Evolutionary conservation across 176 grass and related monocot genomes (phyloP).

Genomic region (Avena sativa): DNA sequence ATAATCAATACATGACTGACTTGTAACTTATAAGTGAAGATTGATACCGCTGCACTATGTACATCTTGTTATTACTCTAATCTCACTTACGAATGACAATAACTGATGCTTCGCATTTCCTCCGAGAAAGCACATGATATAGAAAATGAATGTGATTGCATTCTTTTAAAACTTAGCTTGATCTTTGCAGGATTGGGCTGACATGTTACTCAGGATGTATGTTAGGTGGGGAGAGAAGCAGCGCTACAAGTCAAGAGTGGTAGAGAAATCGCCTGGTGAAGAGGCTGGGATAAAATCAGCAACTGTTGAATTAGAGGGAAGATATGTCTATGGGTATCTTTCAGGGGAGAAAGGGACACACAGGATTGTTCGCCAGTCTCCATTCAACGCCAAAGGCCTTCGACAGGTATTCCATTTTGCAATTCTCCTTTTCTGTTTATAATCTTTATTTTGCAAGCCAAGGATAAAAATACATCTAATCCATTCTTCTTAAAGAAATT

Average conservation of each 20-base stretch:
- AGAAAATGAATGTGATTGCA: not conserved
- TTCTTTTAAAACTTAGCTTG: slow-evolving; percentile 52
- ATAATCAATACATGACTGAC: slow-evolving; percentile 4
- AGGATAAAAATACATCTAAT: not conserved
- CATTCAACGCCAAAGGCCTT: slow-evolving; percentile 97
- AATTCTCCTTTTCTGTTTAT: not conserved
- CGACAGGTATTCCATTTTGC: slow-evolving; percentile 68
- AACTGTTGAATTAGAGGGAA: slow-evolving; percentile 79
- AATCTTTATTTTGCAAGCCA: not conserved
- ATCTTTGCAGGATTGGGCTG: slow-evolving; percentile 93
- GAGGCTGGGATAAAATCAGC: slow-evolving; percentile 99
- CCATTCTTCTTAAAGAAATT: slow-evolving; percentile 7
- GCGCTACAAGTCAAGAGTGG: slow-evolving; percentile 82
- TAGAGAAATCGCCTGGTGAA: slow-evolving; percentile 88
- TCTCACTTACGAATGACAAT: slow-evolving; percentile 6
- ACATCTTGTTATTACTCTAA: slow-evolving; percentile 11
- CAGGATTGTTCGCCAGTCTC: slow-evolving; percentile 91
- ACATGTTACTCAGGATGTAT: slow-evolving; percentile 96
- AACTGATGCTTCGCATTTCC: slow-evolving; percentile 21
- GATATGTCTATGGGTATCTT: slow-evolving; percentile 93
- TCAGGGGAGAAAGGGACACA: slow-evolving; percentile 99
- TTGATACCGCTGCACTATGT: not conserved
- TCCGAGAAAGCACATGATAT: slow-evolving; percentile 2
- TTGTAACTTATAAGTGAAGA: not conserved
- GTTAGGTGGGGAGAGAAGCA: slow-evolving; percentile 96